Conservation (phyloP, 1,139 yeast genomes). For the Nadsonia starkeyi-henricii region DNA sequence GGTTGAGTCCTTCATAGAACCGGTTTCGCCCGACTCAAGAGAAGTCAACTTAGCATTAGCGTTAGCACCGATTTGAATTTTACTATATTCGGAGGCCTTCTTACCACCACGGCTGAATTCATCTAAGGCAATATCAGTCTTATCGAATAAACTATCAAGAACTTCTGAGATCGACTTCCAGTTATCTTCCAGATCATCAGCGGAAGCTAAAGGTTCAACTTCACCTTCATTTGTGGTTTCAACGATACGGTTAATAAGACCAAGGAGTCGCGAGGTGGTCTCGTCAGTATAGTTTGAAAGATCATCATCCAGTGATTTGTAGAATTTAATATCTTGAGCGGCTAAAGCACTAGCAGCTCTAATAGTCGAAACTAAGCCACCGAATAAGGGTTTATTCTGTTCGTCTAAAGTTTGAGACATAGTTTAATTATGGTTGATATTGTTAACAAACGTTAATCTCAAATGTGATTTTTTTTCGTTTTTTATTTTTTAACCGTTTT, state of each 20-base stretch:
- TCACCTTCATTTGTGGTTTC: slow-evolving; percentile 30
- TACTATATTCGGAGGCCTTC: slow-evolving; percentile 5
- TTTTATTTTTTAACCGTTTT: not conserved
- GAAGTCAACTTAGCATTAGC: not conserved
- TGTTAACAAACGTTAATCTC: not conserved
- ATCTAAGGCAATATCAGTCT: slow-evolving; percentile 54
- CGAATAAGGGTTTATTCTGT: slow-evolving; percentile 13
- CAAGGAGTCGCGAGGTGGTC: slow-evolving; percentile 34
- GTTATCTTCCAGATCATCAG: slow-evolving; percentile 32
- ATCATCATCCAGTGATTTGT: slow-evolving; percentile 47
- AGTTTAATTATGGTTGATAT: not conserved
- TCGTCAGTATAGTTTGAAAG: slow-evolving; percentile 32
- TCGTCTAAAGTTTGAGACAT: slow-evolving; percentile 9
- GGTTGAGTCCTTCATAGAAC: slow-evolving; percentile 9
- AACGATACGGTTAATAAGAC: slow-evolving; percentile 40
- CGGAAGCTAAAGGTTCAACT: slow-evolving; percentile 17
- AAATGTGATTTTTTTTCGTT: slow-evolving; percentile 1
- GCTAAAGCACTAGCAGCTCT: slow-evolving; percentile 62
- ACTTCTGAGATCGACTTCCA: slow-evolving; percentile 55
- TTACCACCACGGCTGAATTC: slow-evolving; percentile 20
- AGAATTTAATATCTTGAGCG: slow-evolving; percentile 68
- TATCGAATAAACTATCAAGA: slow-evolving; percentile 63
- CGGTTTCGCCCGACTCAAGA: not conserved
- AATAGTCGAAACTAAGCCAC: slow-evolving; percentile 29
- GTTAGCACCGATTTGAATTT: slow-evolving; percentile 8